Evolutionary conservation across 2,329 filamentous ascomycete species (phyloP).

Genomic region (Endothia cerciana): DNA sequence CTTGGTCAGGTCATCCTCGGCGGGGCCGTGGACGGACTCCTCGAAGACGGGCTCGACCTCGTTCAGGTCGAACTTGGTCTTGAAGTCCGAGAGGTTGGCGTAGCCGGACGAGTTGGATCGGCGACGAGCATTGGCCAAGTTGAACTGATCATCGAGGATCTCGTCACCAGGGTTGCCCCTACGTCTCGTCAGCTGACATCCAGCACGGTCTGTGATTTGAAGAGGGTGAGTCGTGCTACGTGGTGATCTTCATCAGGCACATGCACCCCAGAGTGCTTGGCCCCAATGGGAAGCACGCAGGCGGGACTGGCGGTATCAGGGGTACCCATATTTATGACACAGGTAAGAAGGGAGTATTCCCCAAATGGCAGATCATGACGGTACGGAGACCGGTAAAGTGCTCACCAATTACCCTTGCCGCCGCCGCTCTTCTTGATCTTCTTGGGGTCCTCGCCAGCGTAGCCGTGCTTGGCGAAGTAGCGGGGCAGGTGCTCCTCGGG

Average conservation of each 20-base stretch:
- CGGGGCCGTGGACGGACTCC: constrained; percentile 74
- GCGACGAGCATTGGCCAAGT: constrained; percentile 82
- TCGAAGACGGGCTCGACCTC: constrained; percentile 93
- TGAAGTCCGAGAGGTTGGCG: constrained; percentile 75
- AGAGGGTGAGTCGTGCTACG: background rate
- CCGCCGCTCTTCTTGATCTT: constrained; percentile 97
- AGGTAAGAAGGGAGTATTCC: background rate
- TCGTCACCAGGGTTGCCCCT: constrained; percentile 89
- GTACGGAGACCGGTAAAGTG: constrained; percentile 39
- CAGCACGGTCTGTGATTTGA: background rate
- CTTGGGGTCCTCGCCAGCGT: constrained; percentile 80
- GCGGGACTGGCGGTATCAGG: background rate
- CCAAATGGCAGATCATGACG: background rate
- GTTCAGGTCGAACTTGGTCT: constrained; percentile 94
- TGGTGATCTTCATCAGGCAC: background rate
- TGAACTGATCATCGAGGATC: constrained; percentile 81
- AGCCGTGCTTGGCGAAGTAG: constrained; percentile 90
- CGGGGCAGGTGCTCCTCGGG: constrained; percentile 79
- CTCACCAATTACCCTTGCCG: constrained; percentile 90
- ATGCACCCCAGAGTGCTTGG: constrained; percentile 5
- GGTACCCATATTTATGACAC: background rate
- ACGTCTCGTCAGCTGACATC: constrained; percentile 24
- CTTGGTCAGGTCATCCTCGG: constrained; percentile 61
- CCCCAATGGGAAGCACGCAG: background rate
- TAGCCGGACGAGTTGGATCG: constrained; percentile 88